Percentiles rank a stretch among this genome's conserved stretches.
Evolutionary conservation across 768 basidiomycete species (phyloP).

Genomic region (Termitomyces sp.): DNA sequence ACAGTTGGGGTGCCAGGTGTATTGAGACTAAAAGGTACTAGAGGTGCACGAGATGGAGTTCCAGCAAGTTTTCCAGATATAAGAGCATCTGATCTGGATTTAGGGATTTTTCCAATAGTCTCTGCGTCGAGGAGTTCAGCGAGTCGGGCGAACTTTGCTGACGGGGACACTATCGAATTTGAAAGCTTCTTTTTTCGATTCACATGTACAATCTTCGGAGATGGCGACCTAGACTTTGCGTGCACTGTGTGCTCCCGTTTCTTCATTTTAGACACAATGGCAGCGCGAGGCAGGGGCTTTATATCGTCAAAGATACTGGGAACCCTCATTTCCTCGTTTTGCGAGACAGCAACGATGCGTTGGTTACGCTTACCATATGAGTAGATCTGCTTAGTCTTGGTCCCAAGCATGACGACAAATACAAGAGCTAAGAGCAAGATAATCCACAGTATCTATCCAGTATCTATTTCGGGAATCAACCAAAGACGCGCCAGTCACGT

Average conservation of each 20-base stretch:
- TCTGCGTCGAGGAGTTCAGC: slow-evolving; percentile 26
- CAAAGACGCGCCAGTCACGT: slow-evolving; percentile 22
- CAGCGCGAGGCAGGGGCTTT: slow-evolving; percentile 32
- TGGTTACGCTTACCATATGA: slow-evolving; percentile 60
- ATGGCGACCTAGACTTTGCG: slow-evolving; percentile 25
- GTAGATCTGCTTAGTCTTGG: slow-evolving; percentile 60
- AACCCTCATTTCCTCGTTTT: slow-evolving; percentile 22
- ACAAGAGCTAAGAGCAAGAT: slow-evolving; percentile 11
- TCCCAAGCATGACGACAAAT: slow-evolving; percentile 43
- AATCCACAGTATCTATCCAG: neutral
- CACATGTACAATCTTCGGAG: slow-evolving; percentile 34
- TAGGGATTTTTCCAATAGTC: slow-evolving; percentile 1
- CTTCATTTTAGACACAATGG: slow-evolving; percentile 42
- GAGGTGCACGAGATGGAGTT: slow-evolving; percentile 27
- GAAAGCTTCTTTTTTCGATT: slow-evolving; percentile 37
- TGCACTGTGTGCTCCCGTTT: slow-evolving; percentile 37
- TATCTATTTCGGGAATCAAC: slow-evolving; percentile 18
- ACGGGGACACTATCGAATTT: slow-evolving; percentile 30
- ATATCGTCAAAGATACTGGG: slow-evolving; percentile 40
- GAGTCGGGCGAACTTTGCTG: slow-evolving; percentile 23
- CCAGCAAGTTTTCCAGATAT: slow-evolving; percentile 1
- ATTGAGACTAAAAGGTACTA: slow-evolving; percentile 27
- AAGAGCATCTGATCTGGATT: slow-evolving; percentile 15
- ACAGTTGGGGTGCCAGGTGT: slow-evolving; percentile 33
- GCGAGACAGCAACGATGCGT: slow-evolving; percentile 50